These are phyloP conservation scores for Gossypium sturtianum DNA, from an alignment of 345 rosid genomes.

Conservation along the genomic window DNA sequence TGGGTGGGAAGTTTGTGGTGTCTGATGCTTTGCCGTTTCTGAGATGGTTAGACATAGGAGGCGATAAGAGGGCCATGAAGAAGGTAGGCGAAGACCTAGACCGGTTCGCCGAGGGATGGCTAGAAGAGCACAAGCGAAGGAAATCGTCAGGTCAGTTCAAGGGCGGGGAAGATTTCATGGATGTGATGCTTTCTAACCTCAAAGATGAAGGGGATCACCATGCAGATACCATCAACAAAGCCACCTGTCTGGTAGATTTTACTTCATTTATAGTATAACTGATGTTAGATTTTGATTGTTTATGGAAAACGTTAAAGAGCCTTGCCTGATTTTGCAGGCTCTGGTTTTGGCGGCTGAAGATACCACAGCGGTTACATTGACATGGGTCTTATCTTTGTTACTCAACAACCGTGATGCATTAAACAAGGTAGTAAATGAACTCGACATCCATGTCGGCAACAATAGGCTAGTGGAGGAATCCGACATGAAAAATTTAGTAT, in stretches of 20 bases:
- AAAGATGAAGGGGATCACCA: neutral
- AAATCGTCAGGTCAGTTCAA: neutral
- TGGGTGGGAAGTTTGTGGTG: conserved; percentile 24
- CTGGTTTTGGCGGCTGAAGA: conserved; percentile 29
- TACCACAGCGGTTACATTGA: conserved; percentile 23
- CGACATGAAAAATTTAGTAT: neutral
- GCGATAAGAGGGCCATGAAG: conserved; percentile 31
- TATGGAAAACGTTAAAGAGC: neutral
- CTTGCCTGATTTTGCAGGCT: conserved; percentile 13
- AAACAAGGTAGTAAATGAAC: conserved; percentile 20
- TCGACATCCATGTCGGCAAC: conserved; percentile 22
- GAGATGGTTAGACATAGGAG: conserved; percentile 31
- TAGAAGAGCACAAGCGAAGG: conserved; percentile 26
- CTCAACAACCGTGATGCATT: conserved; percentile 19
- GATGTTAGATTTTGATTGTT: neutral
- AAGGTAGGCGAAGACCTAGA: conserved; percentile 26
- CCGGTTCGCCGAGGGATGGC: conserved; percentile 17
- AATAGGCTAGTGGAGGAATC: conserved; percentile 3
- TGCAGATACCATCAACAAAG: conserved; percentile 8
- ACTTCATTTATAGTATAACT: neutral
- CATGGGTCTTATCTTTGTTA: conserved; percentile 28
- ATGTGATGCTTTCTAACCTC: conserved; percentile 25
- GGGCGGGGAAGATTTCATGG: conserved; percentile 27
- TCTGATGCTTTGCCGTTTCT: conserved; percentile 30
- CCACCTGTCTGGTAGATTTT: neutral